Conservation (phyloP, 306 rosid species). For the Cicer chorassanicum region DNA sequence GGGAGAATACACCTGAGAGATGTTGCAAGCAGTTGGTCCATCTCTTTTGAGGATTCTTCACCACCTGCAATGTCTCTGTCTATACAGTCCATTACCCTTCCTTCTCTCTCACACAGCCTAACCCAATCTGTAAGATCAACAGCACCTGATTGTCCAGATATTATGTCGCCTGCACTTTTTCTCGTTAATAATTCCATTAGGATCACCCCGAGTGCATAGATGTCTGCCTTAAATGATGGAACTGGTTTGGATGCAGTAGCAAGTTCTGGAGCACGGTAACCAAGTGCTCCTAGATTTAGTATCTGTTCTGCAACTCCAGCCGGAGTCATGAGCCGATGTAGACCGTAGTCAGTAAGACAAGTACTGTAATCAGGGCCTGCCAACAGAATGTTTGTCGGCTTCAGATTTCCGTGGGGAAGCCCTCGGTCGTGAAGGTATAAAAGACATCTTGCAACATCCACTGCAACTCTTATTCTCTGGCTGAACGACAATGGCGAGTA, state of each 20-base stretch:
- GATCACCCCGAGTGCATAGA: slow-evolving; percentile 92
- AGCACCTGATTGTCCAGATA: slow-evolving; percentile 92
- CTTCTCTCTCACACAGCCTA: slow-evolving; percentile 90
- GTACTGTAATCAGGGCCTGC: slow-evolving; percentile 69
- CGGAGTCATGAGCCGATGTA: slow-evolving; percentile 91
- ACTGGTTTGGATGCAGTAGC: slow-evolving; percentile 72
- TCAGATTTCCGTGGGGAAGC: slow-evolving; percentile 90
- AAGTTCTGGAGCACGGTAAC: slow-evolving; percentile 92
- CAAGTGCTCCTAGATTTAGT: slow-evolving; percentile 92
- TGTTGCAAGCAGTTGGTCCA: slow-evolving; percentile 82
- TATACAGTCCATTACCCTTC: slow-evolving; percentile 90
- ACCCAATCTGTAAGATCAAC: slow-evolving; percentile 99
- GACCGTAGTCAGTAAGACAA: slow-evolving; percentile 78
- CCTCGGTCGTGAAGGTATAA: slow-evolving; percentile 90
- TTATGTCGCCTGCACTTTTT: slow-evolving; percentile 96
- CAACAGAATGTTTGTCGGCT: slow-evolving; percentile 80
- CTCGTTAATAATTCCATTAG: slow-evolving; percentile 89
- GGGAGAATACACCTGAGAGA: slow-evolving; percentile 94
- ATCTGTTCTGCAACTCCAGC: slow-evolving; percentile 92
- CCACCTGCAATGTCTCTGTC: slow-evolving; percentile 93
- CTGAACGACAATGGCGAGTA: slow-evolving; percentile 80
- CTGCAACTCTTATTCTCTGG: slow-evolving; percentile 81
- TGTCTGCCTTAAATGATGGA: slow-evolving; percentile 91
- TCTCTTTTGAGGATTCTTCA: slow-evolving; percentile 76
- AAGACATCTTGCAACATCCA: slow-evolving; percentile 80